These are phyloP conservation scores for Penicillium sp. DNA, from an alignment of 2,329 filamentous ascomycete species.

Conservation along the genomic window DNA sequence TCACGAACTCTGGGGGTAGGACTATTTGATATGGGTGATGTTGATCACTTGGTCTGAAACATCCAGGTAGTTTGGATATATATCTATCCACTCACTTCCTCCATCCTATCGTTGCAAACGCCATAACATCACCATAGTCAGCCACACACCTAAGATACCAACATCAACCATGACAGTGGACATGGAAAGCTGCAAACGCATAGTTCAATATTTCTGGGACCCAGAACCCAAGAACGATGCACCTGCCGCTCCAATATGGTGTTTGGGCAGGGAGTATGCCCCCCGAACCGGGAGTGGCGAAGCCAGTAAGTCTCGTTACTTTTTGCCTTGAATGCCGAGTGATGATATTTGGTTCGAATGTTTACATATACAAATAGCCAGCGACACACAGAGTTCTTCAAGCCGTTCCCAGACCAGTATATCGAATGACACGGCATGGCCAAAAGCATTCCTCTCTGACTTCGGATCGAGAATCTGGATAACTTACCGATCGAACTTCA, in stretches of 20 bases:
- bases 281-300: constrained; percentile 4
- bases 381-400: neutral
- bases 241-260: constrained; percentile 74
- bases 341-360: neutral
- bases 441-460: constrained; percentile 78
- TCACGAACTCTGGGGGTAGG: neutral
- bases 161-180: constrained; percentile 60
- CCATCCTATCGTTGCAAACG: neutral
- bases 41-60: neutral
- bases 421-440: constrained; percentile 56
- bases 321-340: neutral
- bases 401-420: constrained; percentile 1
- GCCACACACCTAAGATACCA: neutral
- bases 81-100: neutral
- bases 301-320: neutral
- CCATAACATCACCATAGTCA: neutral
- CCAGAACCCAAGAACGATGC: constrained; percentile 77
- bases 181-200: constrained; percentile 71
- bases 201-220: constrained; percentile 91
- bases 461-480: constrained; percentile 94
- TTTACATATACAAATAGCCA: neutral
- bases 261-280: constrained; percentile 62
- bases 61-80: neutral
- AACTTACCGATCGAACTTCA: constrained; percentile 88
- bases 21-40: neutral